Conservation (phyloP, 1,284 basidiomycete genomes). For the Pseudozyma pruni region DNA sequence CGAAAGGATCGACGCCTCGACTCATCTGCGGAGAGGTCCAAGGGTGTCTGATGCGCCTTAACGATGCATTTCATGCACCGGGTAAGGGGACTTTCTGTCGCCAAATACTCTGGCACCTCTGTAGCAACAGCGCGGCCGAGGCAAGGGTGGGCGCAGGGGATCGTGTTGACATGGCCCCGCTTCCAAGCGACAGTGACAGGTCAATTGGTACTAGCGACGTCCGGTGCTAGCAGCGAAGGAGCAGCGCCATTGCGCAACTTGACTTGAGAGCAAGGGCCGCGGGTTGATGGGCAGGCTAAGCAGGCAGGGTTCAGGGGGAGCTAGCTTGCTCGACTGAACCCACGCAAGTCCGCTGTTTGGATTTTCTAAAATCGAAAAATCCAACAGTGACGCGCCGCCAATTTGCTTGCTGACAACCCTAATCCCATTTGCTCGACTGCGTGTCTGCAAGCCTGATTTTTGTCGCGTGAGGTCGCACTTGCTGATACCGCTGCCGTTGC, state of each 20-base stretch:
- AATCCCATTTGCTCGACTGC: too few species aligned
- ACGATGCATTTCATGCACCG: neutral
- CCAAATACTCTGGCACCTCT: neutral
- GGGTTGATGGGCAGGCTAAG: conserved; percentile 5
- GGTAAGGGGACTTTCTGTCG: neutral
- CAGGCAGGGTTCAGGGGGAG: conserved; percentile 3
- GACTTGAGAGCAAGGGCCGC: conserved; percentile 22
- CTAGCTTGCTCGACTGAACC: neutral
- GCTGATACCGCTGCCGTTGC: neutral
- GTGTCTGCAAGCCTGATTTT: too few species aligned
- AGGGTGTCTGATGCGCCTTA: conserved; percentile 5
- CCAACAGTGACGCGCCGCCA: conserved; percentile 2
- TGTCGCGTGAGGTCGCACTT: too few species aligned
- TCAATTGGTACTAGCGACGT: too few species aligned
- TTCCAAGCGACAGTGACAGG: conserved; percentile 2
- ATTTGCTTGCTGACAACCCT: too few species aligned
- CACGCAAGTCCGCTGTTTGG: neutral
- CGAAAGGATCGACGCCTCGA: conserved; percentile 15
- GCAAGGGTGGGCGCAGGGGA: conserved; percentile 22
- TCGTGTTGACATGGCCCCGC: neutral
- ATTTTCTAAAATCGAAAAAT: neutral
- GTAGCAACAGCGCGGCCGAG: conserved; percentile 8
- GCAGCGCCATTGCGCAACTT: conserved; percentile 10
- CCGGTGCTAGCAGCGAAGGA: too few species aligned
- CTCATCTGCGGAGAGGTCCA: conserved; percentile 6